Evolutionary conservation across 1,284 basidiomycete genomes (phyloP), one percentile per base, ranked within the genome.

Genomic region (Leccinum fallax): DNA sequence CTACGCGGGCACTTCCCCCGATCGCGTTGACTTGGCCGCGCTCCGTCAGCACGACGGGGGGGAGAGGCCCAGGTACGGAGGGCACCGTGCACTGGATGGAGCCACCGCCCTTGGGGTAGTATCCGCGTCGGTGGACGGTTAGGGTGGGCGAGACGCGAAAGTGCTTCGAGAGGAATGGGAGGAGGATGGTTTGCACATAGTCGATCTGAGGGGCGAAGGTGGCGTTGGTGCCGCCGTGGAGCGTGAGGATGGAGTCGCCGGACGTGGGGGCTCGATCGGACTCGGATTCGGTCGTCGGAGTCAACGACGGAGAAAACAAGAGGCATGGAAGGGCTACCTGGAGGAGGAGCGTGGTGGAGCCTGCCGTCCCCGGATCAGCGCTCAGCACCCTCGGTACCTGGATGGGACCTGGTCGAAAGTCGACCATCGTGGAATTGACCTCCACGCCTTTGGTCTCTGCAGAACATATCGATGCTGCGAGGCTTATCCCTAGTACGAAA

Each of bases 191-290:
- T 53, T 83, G 76, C 0, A 81, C 82, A 72, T 90, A 90, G 75
- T 92, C 90, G 30, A 89, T 81, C 64, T 89, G 90, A 0, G 90
- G 90, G 3, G 89, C 88, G 49, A 81, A 71, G 1, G 77, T 73
- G 16, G 87, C 88, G 65, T 92, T 91, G 3, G 89, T 92, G 3
- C 90, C 89, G 15, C 90, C 90, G 1, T 78, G 76, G 3, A 92
- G 80, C 13, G 75, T 77, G 28, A 92, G 77, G 4, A 75, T 78
- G 9, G 85, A 82, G 3, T n/a, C 40, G 30, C 9, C 9, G n/a
- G 46, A 9, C 38, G 72, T 59, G 1, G 51, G 38, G 4, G 19
- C 30, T 38, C 32, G 16, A 21, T 43, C 40, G 10, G 54, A 40
- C 21, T 32, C 24, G 48, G 6, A 48, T 15, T 15, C 15, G 21